Conservation (phyloP, 2,329 filamentous ascomycete genomes). For the Hymenoscyphus albidus region DNA sequence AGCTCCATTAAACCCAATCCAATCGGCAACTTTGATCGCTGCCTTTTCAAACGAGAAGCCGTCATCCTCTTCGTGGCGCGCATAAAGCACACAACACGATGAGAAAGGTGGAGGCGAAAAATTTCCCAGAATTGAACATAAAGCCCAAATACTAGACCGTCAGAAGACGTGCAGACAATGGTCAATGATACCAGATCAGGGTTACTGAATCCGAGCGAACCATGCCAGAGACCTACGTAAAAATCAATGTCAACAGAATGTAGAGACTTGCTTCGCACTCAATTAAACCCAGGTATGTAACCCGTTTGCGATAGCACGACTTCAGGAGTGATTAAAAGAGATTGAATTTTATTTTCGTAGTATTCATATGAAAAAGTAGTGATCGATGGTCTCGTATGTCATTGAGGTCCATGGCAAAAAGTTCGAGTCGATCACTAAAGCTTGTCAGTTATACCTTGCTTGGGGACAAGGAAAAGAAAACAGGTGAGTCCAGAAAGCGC, state of each 20-base stretch:
- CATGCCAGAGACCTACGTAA: slow-evolving; percentile 11
- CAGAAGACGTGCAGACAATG: slow-evolving; percentile 4
- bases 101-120: slow-evolving; percentile 45
- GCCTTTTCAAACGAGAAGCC: neutral
- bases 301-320: too few species aligned
- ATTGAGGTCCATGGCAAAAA: slow-evolving; percentile 14
- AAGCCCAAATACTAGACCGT: slow-evolving; percentile 19
- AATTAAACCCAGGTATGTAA: neutral
- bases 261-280: slow-evolving; percentile 10
- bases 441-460: slow-evolving; percentile 26
- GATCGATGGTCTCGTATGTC: slow-evolving; percentile 28
- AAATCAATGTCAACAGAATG: slow-evolving; percentile 16
- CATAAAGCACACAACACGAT: slow-evolving; percentile 44
- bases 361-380: slow-evolving; percentile 16
- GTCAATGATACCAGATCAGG: slow-evolving; percentile 1
- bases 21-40: neutral
- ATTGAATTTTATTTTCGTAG: slow-evolving; percentile 11
- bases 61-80: slow-evolving; percentile 48
- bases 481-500: slow-evolving; percentile 13
- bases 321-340: slow-evolving; percentile 2
- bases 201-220: slow-evolving; percentile 8
- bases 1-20: neutral
- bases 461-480: slow-evolving; percentile 15
- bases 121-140: slow-evolving; percentile 17
- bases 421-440: slow-evolving; percentile 31